Evolutionary conservation across 2,329 filamentous ascomycete genomes (phyloP), one percentile per base, ranked within the genome.

Genomic region (Leptographium lundbergii): DNA sequence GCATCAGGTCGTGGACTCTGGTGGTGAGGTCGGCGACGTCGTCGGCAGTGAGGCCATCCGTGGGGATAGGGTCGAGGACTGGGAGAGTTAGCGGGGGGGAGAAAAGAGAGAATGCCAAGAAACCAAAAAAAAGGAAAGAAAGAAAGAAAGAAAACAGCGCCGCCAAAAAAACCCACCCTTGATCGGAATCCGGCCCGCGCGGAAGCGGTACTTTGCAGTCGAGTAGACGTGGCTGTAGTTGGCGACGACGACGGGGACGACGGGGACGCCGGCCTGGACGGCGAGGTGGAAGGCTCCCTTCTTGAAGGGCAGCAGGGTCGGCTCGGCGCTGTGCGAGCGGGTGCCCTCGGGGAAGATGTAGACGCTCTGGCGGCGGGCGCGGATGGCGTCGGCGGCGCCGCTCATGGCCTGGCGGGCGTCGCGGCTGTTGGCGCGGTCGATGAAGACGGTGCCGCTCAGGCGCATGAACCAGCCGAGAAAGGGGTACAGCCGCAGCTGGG

Each of bases 211-310:
- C 52, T 77, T 76, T 73, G 85, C 84, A 65, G 85, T 72, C 66
- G 82, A 84, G 63, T 91, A 73, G 39, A 91, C 69, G 69, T 90
- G 81, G 66, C 85, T 85, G 71, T 92, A 92, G 73, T 91, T 91
- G 69, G 88, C 87, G 34, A 84, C 81, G 54, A 91, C 86, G 42
- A 95, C 81, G 0, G 94, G 94, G 4, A 99, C 86, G 66, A 99
- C 89, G 29, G 91, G 91, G 6, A 96, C 94, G 64, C 90, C 88
- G 2, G 92, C 92, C 77, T 97, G 89, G 24, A 99, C 83, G 53
- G 94, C 94, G 39, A 99, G 80, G 72, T 99, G 92, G 74, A 99
- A 99, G 54, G 92, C 94, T 61, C 94, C 94, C 78, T 99, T 99
- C 76, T 99, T 99, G 80, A 97, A 99, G n/a, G 91, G 89, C 58